A percentile compares a stretch with the other conserved stretches of the same genome.
phyloP scores from a whole-genome alignment of 2,329 filamentous ascomycete genomes.

The Chaetomium olivaceum region DNA sequence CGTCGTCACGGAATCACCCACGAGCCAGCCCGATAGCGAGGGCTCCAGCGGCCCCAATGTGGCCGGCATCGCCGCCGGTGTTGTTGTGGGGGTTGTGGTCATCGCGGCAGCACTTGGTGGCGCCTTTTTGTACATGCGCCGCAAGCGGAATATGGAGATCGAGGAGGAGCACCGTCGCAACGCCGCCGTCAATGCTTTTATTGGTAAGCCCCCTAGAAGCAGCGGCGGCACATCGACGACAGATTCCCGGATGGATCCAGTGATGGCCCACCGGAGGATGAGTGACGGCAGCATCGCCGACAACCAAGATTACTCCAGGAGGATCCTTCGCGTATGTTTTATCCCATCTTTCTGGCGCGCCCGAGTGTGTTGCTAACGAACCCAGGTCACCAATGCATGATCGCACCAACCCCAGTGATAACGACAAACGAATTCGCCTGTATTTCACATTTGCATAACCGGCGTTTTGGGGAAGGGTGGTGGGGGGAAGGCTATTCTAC shows the following conservation, averaged over 20 bases:
- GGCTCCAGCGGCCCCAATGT: slow-evolving; percentile 60
- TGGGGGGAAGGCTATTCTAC: slow-evolving; percentile 24
- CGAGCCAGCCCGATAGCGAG: slow-evolving; percentile 32
- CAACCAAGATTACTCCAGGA: slow-evolving; percentile 93
- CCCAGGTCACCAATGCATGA: slow-evolving; percentile 62
- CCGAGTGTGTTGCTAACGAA: slow-evolving; percentile 23
- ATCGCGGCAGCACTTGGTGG: slow-evolving; percentile 67
- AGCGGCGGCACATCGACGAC: slow-evolving; percentile 69
- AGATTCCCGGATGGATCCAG: slow-evolving; percentile 83
- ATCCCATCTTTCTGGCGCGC: too few species aligned
- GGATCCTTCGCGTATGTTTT: slow-evolving; percentile 81
- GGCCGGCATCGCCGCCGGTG: slow-evolving; percentile 83
- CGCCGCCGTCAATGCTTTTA: slow-evolving; percentile 75
- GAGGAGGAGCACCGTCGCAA: slow-evolving; percentile 85
- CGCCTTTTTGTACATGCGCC: slow-evolving; percentile 71
- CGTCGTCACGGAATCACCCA: slow-evolving; percentile 31
- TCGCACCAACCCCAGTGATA: slow-evolving; percentile 38
- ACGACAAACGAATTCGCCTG: slow-evolving; percentile 42
- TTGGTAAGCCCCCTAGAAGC: slow-evolving; percentile 63
- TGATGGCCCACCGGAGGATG: slow-evolving; percentile 78
- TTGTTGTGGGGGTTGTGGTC: slow-evolving; percentile 78
- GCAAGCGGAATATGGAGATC: slow-evolving; percentile 72
- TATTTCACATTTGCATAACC: slow-evolving; percentile 43
- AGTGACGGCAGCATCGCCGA: slow-evolving; percentile 97
- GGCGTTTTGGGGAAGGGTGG: slow-evolving; percentile 39